phyloP scores from a whole-genome alignment of 2,329 filamentous ascomycete species.

The Microcyclospora pomicola region DNA sequence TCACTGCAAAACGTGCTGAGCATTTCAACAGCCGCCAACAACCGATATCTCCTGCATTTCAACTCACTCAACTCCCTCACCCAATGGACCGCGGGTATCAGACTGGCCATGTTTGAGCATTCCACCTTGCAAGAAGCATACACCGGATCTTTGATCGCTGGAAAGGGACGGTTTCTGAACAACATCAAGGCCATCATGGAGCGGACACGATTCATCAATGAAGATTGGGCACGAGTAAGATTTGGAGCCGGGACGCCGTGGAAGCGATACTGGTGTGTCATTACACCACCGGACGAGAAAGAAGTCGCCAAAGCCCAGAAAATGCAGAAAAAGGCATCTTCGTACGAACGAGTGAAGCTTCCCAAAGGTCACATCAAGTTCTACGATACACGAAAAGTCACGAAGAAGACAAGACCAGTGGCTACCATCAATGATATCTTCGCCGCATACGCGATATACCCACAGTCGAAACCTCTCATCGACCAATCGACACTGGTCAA shows the following conservation, averaged over 20 bases:
- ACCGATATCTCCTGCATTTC: slow-evolving; percentile 91
- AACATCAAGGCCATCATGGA: slow-evolving; percentile 86
- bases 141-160: slow-evolving; percentile 86
- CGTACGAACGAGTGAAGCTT: slow-evolving; percentile 61
- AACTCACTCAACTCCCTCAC: slow-evolving; percentile 85
- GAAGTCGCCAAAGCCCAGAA: slow-evolving; percentile 75
- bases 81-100: slow-evolving; percentile 91
- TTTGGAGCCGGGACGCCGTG: slow-evolving; percentile 94
- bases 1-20: slow-evolving; percentile 89
- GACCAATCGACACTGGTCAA: slow-evolving; percentile 91
- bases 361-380: slow-evolving; percentile 88
- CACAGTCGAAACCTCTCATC: slow-evolving; percentile 83
- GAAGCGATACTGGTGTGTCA: slow-evolving; percentile 93
- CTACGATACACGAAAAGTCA: slow-evolving; percentile 80
- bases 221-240: slow-evolving; percentile 88
- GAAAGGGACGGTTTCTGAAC: slow-evolving; percentile 79
- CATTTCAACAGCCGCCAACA: slow-evolving; percentile 87
- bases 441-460: slow-evolving; percentile 89
- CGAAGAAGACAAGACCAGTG: slow-evolving; percentile 80
- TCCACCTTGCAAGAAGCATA: slow-evolving; percentile 90
- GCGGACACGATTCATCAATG: slow-evolving; percentile 58
- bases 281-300: slow-evolving; percentile 86
- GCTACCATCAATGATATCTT: slow-evolving; percentile 84
- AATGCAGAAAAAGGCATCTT: slow-evolving; percentile 63
- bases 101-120: slow-evolving; percentile 88